Evolutionary conservation across 73 alveolate genomes (phyloP), one percentile per base, ranked within the genome.

Genomic region (Diophrys appendiculata): DNA sequence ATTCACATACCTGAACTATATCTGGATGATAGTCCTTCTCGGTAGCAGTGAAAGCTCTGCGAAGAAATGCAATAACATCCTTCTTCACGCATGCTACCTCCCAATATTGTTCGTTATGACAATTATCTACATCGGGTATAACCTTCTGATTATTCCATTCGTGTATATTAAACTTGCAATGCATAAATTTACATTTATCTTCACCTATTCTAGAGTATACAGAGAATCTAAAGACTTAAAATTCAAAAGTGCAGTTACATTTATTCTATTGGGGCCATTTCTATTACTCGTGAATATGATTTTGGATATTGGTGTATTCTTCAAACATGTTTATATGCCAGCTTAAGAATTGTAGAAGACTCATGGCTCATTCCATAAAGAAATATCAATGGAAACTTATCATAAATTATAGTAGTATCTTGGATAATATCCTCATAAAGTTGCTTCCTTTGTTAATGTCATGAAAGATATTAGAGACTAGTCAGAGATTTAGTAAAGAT

Each of bases 141-240:
- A 32, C 28, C 28, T 81, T 0, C 25, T 69, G 23, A 18, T 87
- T 13, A 3, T 23, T 25, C 94, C 94, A 0, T 13, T 73, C 43
- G 79, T 71, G 14, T 87, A 78, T 33, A 72, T 87, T n/a, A 87
- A 87, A 69, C 65, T 87, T 25, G 67, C 68, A 18, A 29, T 72
- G 72, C 94, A 87, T 80, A 87, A 87, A 69, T 56, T 87, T 53
- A 31, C 79, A 1, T 67, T 87, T 73, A 68, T 83, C 32, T 80
- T 65, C 25, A 87, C 86, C 3, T 87, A 87, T 76, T 74, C 88
- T 1, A 73, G 86, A 52, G 27, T 73, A 14, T 79, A 74, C 64
- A 30, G 94, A 25, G 84, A 54, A n/a, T 52, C 72, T 1, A 60
- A 86, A 69, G 88, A 83, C 31, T 74, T 32, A 54, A 87, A 87